Evolutionary conservation across 768 basidiomycete genomes (phyloP).

Genomic region (Cantharellus cinnabarinus): DNA sequence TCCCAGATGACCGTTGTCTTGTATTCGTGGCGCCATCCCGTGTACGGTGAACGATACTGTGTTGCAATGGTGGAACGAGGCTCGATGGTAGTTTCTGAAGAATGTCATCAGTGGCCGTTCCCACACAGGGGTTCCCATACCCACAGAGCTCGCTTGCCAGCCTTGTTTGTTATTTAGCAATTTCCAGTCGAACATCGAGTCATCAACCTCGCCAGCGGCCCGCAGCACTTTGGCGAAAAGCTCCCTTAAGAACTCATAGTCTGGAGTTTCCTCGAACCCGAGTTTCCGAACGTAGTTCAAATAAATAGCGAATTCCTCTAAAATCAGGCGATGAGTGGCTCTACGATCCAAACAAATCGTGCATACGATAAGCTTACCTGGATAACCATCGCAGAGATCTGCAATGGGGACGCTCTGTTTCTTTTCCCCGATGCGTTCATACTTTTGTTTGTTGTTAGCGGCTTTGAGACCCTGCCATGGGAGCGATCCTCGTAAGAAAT

Average conservation of each 20-base stretch:
- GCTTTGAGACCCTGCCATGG: conserved; percentile 98
- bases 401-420: conserved; percentile 84
- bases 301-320: conserved; percentile 96
- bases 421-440: conserved; percentile 99
- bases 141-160: conserved; percentile 76
- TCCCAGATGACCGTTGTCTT: conserved; percentile 3
- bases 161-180: conserved; percentile 82
- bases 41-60: conserved; percentile 10
- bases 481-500: conserved; percentile 86
- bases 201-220: conserved; percentile 71
- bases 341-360: not conserved
- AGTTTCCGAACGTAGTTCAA: conserved; percentile 99
- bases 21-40: conserved; percentile 6
- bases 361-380: conserved; percentile 33
- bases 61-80: conserved; percentile 6
- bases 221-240: conserved; percentile 84
- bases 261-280: conserved; percentile 91
- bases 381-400: conserved; percentile 92
- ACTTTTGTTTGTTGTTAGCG: conserved; percentile 98
- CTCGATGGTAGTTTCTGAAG: not conserved
- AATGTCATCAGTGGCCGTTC: not conserved
- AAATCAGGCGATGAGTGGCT: not conserved
- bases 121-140: conserved; percentile 14
- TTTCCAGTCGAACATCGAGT: conserved; percentile 95
- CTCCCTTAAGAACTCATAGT: conserved; percentile 94